phyloP scores from a whole-genome alignment of 352 stramenopile species.

The Globisporangium solare region DNA sequence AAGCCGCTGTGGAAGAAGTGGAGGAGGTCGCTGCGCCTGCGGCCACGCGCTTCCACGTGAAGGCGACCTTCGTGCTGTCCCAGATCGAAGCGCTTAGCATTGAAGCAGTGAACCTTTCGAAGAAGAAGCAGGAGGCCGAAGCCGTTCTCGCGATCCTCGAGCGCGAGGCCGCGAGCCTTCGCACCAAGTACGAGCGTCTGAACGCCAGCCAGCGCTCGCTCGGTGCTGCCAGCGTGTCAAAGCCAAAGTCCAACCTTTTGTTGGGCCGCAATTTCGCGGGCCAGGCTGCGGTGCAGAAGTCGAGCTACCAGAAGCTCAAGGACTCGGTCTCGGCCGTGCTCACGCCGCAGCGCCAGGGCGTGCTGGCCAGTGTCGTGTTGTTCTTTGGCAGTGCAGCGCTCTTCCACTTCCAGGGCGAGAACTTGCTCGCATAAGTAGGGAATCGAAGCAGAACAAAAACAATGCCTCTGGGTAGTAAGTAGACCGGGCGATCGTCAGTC shows the following conservation, averaged over 20 bases:
- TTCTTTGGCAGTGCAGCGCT: slow-evolving; percentile 68
- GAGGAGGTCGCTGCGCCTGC: slow-evolving; percentile 16
- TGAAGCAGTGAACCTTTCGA: slow-evolving; percentile 64
- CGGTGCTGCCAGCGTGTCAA: slow-evolving; percentile 42
- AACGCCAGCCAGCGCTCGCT: slow-evolving; percentile 73
- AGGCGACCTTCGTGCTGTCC: slow-evolving; percentile 65
- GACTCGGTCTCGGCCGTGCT: slow-evolving; percentile 57
- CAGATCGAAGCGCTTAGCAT: slow-evolving; percentile 74
- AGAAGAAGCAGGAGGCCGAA: slow-evolving; percentile 80
- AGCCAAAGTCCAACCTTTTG: slow-evolving; percentile 55
- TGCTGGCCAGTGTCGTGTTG: slow-evolving; percentile 68
- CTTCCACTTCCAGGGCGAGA: slow-evolving; percentile 84
- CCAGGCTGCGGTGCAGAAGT: slow-evolving; percentile 45
- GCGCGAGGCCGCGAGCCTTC: slow-evolving; percentile 66
- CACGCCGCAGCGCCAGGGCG: slow-evolving; percentile 69
- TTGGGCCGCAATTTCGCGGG: slow-evolving; percentile 42
- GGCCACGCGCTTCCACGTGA: slow-evolving; percentile 59
- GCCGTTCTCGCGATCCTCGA: slow-evolving; percentile 56
- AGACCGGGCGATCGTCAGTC: no score
- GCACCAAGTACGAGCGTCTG: slow-evolving; percentile 79
- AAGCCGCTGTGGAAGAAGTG: slow-evolving; percentile 6
- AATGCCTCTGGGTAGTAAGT: not conserved
- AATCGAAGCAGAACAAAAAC: not conserved
- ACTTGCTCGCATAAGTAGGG: slow-evolving; percentile 60
- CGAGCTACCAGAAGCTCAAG: slow-evolving; percentile 56